Percentiles rank a stretch among this genome's conserved stretches.
These are phyloP conservation scores for Juncus effusus DNA, from an alignment of 176 grass and related monocot species.

Conservation along the genomic window DNA sequence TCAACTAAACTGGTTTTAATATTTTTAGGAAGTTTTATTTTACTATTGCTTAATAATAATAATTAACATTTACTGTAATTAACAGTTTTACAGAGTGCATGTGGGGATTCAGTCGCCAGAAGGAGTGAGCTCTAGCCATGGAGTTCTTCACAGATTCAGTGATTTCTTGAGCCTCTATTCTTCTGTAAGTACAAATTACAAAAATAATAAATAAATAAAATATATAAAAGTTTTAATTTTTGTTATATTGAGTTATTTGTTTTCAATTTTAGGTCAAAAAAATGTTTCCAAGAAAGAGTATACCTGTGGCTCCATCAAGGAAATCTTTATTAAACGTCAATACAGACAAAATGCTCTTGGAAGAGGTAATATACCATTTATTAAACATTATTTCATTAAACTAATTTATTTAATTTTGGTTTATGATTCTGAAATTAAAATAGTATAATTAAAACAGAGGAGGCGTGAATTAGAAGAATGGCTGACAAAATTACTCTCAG, in stretches of 20 bases:
- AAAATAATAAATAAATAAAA: not conserved
- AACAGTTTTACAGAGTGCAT: constrained; percentile 99
- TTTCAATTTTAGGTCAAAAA: constrained; percentile 66
- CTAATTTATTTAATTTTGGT: constrained; percentile 15
- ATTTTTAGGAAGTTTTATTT: constrained; percentile 4
- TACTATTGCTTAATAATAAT: no score
- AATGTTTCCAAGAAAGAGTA: constrained; percentile 64
- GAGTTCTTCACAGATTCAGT: constrained; percentile 82
- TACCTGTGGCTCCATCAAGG: constrained; percentile 70
- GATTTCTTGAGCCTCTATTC: constrained; percentile 78
- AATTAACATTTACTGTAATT: constrained; percentile 52
- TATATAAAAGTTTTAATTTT: not conserved
- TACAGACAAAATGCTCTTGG: constrained; percentile 78
- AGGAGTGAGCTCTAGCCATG: constrained; percentile 81
- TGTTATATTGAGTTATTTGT: constrained; percentile 21
- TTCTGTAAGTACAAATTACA: constrained; percentile 58
- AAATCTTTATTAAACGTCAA: constrained; percentile 90
- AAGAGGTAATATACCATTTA: constrained; percentile 60
- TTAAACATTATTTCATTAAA: not conserved
- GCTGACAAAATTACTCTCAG: constrained; percentile 91
- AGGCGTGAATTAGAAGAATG: constrained; percentile 84
- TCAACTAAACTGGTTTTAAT: constrained; percentile 23
- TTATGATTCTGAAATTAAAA: constrained; percentile 32
- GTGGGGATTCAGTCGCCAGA: constrained; percentile 95
- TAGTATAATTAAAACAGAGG: constrained; percentile 54